phyloP scores from a whole-genome alignment of 345 rosid species.

The Zanthoxylum bungeanum region DNA sequence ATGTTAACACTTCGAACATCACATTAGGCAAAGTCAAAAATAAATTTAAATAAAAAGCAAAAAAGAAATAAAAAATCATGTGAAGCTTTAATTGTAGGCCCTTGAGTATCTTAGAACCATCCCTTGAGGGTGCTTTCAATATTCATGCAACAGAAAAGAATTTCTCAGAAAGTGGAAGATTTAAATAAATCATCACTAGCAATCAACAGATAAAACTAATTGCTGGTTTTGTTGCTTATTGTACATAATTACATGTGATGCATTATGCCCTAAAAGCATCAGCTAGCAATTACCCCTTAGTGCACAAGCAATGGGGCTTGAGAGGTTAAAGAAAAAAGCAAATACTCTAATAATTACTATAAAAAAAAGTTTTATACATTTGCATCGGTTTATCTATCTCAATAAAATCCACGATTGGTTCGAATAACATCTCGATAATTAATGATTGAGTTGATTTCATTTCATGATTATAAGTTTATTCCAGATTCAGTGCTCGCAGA shows the following conservation, averaged over 20 bases:
- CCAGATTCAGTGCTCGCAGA: background rate
- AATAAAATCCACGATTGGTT: no score
- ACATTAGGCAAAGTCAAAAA: no score
- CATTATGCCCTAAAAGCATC: background rate
- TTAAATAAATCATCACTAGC: background rate
- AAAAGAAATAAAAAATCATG: background rate
- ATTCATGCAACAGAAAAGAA: background rate
- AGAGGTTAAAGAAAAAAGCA: no score
- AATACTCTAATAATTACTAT: no score
- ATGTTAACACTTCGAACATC: no score
- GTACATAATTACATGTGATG: background rate
- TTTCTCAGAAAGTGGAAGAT: conserved; percentile 11
- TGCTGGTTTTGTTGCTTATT: background rate
- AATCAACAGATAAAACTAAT: background rate
- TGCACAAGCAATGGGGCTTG: no score
- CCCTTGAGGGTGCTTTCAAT: conserved; percentile 16
- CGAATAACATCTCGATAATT: no score
- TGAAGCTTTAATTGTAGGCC: conserved; percentile 6
- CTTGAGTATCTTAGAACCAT: conserved; percentile 11
- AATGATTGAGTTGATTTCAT: no score
- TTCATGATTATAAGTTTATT: no score
- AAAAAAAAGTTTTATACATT: no score
- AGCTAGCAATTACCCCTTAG: background rate
- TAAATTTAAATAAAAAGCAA: background rate
- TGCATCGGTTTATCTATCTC: no score